These are phyloP conservation scores for Solanum neorickii DNA, from an alignment of 257 asterid species.

Conservation along the genomic window DNA sequence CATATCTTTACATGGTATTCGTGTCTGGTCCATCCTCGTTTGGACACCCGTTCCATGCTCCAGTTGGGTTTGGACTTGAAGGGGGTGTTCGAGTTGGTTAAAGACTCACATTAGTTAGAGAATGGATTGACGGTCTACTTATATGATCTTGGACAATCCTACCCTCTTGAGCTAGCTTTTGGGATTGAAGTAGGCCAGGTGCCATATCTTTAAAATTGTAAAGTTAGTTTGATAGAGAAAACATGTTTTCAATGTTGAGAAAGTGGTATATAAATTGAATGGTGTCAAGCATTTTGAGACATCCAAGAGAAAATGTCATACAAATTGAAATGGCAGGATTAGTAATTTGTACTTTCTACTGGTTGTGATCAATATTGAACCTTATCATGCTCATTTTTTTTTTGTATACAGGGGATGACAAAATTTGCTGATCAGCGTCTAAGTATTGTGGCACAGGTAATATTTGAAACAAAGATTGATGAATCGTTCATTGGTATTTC, in stretches of 20 bases:
- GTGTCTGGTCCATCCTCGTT: not conserved
- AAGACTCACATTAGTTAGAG: not conserved
- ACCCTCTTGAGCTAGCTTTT: not conserved
- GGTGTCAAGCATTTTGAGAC: not conserved
- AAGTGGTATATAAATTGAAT: not conserved
- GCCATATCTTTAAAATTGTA: not conserved
- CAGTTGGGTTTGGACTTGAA: not conserved
- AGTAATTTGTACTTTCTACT: not conserved
- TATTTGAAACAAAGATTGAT: not conserved
- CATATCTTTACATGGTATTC: not conserved
- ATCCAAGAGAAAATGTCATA: not conserved
- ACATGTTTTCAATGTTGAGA: not conserved
- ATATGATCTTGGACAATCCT: not conserved
- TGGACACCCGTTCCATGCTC: not conserved
- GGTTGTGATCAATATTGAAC: not conserved
- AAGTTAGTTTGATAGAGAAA: not conserved
- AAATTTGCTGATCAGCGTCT: slow-evolving; percentile 1
- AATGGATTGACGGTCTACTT: not conserved
- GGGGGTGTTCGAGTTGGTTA: not conserved
- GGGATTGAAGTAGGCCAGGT: not conserved
- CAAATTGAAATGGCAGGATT: not conserved
- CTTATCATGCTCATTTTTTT: not conserved
- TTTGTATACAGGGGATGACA: slow-evolving; percentile 6
- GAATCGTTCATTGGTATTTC: not conserved
- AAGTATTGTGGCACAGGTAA: slow-evolving; percentile 11